These are phyloP conservation scores for Neurospora cerealis DNA, from an alignment of 495 filamentous ascomycete species.

Conservation along the genomic window DNA sequence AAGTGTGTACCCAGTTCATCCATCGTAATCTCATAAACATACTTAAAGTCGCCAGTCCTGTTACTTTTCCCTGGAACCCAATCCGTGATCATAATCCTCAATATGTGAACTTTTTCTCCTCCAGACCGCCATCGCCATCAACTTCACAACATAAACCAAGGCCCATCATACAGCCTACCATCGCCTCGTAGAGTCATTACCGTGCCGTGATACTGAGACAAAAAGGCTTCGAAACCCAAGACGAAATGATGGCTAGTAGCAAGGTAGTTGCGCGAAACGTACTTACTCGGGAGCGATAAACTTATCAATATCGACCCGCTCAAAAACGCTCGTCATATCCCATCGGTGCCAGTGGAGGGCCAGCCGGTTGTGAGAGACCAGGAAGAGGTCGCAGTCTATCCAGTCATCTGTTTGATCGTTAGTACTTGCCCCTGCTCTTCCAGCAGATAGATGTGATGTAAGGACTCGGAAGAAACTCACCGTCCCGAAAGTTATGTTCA, in stretches of 20 bases:
- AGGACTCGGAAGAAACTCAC: constrained; percentile 35
- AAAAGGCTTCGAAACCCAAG: neutral
- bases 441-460: neutral
- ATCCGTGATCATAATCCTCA: neutral
- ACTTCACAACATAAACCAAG: neutral
- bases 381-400: constrained; percentile 63
- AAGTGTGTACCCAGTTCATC: neutral
- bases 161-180: neutral
- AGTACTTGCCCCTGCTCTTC: neutral
- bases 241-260: neutral
- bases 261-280: neutral
- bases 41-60: neutral
- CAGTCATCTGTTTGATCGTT: constrained; percentile 48
- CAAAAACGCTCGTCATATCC: constrained; percentile 71
- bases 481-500: constrained; percentile 52
- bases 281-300: constrained; percentile 22
- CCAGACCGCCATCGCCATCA: neutral
- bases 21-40: neutral
- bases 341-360: constrained; percentile 77
- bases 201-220: neutral
- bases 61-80: neutral
- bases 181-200: neutral
- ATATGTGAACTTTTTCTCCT: neutral
- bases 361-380: constrained; percentile 64
- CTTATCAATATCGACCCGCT: constrained; percentile 65